Evolutionary conservation across 108 stramenopile species (phyloP).

Genomic region (Cyclotella baltica): DNA sequence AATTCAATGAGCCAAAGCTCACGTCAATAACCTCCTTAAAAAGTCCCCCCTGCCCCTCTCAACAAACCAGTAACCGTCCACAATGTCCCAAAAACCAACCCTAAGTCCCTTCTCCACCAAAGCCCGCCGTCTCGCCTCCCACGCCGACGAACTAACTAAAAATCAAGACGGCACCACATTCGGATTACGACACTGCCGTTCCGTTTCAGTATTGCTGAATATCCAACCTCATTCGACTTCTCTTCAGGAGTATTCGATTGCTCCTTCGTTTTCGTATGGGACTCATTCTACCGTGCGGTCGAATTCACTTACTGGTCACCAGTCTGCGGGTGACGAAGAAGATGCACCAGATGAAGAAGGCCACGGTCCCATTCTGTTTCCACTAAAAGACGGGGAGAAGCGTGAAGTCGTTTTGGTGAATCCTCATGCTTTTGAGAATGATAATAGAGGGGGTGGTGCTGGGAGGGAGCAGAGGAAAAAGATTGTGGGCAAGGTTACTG

Average conservation of each 20-base stretch:
- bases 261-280: too few relatives aligned
- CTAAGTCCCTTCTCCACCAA: slow-evolving; percentile 28
- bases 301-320: too few relatives aligned
- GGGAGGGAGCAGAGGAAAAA: background rate
- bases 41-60: background rate
- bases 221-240: slow-evolving; percentile 20
- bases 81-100: background rate
- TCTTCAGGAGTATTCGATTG: background rate
- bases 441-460: background rate
- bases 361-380: slow-evolving; percentile 45
- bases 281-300: too few relatives aligned
- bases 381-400: slow-evolving; percentile 11
- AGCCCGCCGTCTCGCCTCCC: slow-evolving; percentile 8
- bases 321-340: slow-evolving; percentile 15
- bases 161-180: background rate
- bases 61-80: background rate
- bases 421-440: slow-evolving; percentile 68
- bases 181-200: slow-evolving; percentile 31
- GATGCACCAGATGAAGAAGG: slow-evolving; percentile 42
- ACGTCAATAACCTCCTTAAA: too few relatives aligned
- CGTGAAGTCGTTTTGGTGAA: slow-evolving; percentile 78
- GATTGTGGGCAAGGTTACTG: slow-evolving; percentile 67
- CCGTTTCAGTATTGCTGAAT: slow-evolving; percentile 35
- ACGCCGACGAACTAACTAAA: background rate
- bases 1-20: too few relatives aligned